These are phyloP conservation scores for Fusarium mangiferae DNA, from an alignment of 2,329 filamentous ascomycete species.

Conservation along the genomic window DNA sequence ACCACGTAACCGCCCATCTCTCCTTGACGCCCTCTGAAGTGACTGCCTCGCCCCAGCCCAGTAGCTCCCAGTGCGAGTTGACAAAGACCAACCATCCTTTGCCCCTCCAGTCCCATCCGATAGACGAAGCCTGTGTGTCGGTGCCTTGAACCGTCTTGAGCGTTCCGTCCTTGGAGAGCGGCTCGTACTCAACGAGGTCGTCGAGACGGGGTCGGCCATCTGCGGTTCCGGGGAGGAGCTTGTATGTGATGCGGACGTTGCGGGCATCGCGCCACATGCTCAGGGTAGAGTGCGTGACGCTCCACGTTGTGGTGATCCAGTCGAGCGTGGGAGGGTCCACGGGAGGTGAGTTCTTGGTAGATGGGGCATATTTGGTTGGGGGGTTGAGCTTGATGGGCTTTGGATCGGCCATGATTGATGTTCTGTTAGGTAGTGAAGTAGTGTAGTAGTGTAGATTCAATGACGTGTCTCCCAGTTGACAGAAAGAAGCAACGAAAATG, in stretches of 20 bases:
- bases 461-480: not conserved
- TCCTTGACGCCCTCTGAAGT: slow-evolving; percentile 55
- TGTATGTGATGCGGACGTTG: slow-evolving; percentile 85
- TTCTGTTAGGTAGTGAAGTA: not conserved
- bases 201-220: slow-evolving; percentile 65
- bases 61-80: slow-evolving; percentile 80
- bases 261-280: slow-evolving; percentile 83
- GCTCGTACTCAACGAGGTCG: slow-evolving; percentile 78
- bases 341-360: slow-evolving; percentile 39
- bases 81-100: slow-evolving; percentile 79
- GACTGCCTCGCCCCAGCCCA: slow-evolving; percentile 74
- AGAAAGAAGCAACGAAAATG: not conserved
- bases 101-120: slow-evolving; percentile 80
- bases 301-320: slow-evolving; percentile 75
- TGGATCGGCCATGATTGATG: slow-evolving; percentile 29
- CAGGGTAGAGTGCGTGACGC: slow-evolving; percentile 79
- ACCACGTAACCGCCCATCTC: slow-evolving; percentile 85
- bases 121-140: slow-evolving; percentile 60
- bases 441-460: not conserved
- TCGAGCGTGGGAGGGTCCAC: slow-evolving; percentile 59
- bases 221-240: slow-evolving; percentile 55
- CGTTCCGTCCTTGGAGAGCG: slow-evolving; percentile 57
- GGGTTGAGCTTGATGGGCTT: slow-evolving; percentile 42
- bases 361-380: slow-evolving; percentile 62
- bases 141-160: slow-evolving; percentile 72